Evolutionary conservation across 495 filamentous ascomycete genomes (phyloP).

Genomic region (Podospora anserina): DNA sequence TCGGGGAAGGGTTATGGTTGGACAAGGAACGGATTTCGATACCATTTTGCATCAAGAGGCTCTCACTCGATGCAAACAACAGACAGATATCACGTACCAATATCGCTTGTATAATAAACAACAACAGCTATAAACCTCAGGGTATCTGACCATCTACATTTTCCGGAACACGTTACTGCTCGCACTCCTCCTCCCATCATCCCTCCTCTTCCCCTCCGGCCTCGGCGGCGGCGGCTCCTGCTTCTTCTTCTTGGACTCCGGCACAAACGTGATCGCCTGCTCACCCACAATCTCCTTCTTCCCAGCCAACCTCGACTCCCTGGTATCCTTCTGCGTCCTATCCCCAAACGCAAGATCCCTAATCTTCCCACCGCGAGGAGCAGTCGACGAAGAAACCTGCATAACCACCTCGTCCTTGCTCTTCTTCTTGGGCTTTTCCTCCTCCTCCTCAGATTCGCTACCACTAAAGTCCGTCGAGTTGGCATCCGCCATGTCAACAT

Average conservation of each 20-base stretch:
- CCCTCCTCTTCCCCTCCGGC: constrained; percentile 40
- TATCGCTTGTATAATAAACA: constrained; percentile 29
- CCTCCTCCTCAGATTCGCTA: constrained; percentile 23
- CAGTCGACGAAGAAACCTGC: constrained; percentile 68
- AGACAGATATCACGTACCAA: neutral
- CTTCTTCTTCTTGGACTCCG: constrained; percentile 54
- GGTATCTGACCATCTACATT: constrained; percentile 39
- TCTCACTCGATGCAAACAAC: too few relatives aligned
- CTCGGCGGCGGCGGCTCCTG: constrained; percentile 33
- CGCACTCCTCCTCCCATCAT: constrained; percentile 62
- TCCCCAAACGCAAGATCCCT: constrained; percentile 69
- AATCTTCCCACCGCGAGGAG: constrained; percentile 48
- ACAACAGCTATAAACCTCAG: constrained; percentile 11
- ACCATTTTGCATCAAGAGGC: too few relatives aligned
- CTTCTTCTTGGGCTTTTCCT: constrained; percentile 42
- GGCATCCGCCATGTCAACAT: constrained; percentile 10
- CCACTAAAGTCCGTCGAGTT: constrained; percentile 21
- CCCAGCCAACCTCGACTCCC: constrained; percentile 41
- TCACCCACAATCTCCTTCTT: constrained; percentile 70
- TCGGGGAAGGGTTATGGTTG: too few relatives aligned
- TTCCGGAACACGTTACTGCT: constrained; percentile 68
- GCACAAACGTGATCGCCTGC: constrained; percentile 79
- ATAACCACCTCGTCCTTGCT: constrained; percentile 50
- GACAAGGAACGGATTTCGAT: too few relatives aligned
- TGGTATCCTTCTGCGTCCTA: constrained; percentile 50